phyloP scores from a whole-genome alignment of 345 rosid genomes.

The Corymbia maculata region DNA sequence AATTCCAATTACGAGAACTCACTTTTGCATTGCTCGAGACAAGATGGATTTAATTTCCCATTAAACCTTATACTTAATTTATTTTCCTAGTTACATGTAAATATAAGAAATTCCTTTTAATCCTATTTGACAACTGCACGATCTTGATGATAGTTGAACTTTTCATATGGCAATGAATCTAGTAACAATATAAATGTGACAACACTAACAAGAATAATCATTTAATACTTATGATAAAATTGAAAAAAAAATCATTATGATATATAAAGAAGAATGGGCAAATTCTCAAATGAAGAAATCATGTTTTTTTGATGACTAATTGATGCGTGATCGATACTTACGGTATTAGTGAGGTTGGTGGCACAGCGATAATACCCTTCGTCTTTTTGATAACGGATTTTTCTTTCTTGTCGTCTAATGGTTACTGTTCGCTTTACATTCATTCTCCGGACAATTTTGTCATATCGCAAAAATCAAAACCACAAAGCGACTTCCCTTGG shows the following conservation, averaged over 20 bases:
- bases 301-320: not conserved
- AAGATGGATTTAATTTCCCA: not conserved
- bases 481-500: not conserved
- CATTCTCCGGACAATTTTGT: not conserved
- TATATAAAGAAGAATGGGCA: not conserved
- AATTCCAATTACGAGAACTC: not conserved
- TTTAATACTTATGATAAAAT: not conserved
- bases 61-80: not conserved
- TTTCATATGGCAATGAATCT: not conserved
- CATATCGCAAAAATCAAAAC: not conserved
- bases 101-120: not conserved
- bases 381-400: not conserved
- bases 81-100: not conserved
- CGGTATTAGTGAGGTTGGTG: not conserved
- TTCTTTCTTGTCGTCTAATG: accelerated
- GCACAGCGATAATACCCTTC: not conserved
- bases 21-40: not conserved
- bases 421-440: not conserved
- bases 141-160: not conserved
- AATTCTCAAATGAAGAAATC: not conserved
- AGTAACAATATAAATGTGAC: not conserved
- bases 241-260: not conserved
- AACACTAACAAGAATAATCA: not conserved
- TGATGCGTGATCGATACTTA: not conserved
- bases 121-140: not conserved